These are phyloP conservation scores for Pisolithus albus DNA, from an alignment of 768 basidiomycete genomes.

Conservation along the genomic window DNA sequence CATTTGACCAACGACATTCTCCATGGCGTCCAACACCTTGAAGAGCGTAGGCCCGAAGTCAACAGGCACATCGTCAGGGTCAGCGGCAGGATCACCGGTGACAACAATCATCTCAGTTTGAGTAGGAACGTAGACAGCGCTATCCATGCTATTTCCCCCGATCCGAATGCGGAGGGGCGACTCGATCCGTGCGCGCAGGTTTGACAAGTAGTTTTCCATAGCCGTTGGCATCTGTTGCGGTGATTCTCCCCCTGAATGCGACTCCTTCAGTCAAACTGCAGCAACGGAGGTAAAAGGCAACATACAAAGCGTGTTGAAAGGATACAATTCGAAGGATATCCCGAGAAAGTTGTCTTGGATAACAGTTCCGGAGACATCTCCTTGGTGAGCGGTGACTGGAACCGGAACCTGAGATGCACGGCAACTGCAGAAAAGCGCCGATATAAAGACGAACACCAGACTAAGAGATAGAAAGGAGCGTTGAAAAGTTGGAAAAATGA, in stretches of 20 bases:
- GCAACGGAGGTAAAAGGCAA: neutral
- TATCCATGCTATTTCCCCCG: slow-evolving; percentile 36
- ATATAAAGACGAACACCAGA: neutral
- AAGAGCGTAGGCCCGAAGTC: slow-evolving; percentile 29
- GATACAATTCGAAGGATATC: slow-evolving; percentile 33
- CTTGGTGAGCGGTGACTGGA: neutral
- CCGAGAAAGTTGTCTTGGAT: slow-evolving; percentile 33
- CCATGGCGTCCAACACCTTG: slow-evolving; percentile 31
- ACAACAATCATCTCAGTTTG: slow-evolving; percentile 23
- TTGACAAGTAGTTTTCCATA: slow-evolving; percentile 33
- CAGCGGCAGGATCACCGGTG: slow-evolving; percentile 28
- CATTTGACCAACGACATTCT: slow-evolving; percentile 29
- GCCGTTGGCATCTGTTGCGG: slow-evolving; percentile 25
- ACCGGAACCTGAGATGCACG: neutral
- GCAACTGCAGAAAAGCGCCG: neutral
- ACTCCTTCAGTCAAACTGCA: neutral
- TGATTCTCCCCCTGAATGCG: slow-evolving; percentile 25
- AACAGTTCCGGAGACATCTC: slow-evolving; percentile 8
- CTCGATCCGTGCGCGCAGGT: slow-evolving; percentile 24
- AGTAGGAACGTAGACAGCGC: slow-evolving; percentile 27
- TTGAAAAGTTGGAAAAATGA: neutral
- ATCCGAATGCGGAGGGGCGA: slow-evolving; percentile 31
- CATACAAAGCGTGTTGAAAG: slow-evolving; percentile 33
- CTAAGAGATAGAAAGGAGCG: neutral
- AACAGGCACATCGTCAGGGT: slow-evolving; percentile 31